Percentiles rank a stretch among this genome's conserved stretches.
Evolutionary conservation across 225 moss, liverwort and hornwort species (phyloP).

Genomic region (Bryum argenteum): DNA sequence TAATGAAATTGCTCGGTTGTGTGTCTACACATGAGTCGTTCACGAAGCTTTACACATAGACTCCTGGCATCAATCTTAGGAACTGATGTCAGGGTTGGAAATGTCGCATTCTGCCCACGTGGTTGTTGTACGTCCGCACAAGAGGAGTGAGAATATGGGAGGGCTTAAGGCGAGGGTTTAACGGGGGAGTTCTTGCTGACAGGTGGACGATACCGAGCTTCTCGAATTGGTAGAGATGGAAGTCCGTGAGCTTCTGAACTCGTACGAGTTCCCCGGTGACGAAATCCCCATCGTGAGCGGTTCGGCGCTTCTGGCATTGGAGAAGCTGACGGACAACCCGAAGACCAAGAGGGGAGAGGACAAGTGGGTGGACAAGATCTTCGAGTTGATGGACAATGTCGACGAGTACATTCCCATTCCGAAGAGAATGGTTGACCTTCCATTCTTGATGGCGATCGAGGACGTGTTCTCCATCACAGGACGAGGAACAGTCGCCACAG

Average conservation of each 20-base stretch:
- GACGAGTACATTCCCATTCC: constrained; percentile 79
- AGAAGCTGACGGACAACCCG: constrained; percentile 32
- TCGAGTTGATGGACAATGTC: constrained; percentile 65
- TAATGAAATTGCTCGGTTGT: no score
- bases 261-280: constrained; percentile 82
- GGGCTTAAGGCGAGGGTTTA: no score
- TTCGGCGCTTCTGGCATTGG: constrained; percentile 71
- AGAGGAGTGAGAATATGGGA: background rate
- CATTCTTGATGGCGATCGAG: constrained; percentile 80
- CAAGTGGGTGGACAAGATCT: constrained; percentile 81
- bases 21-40: no score
- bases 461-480: constrained; percentile 89
- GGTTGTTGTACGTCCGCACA: background rate
- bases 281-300: constrained; percentile 77
- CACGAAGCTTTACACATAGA: no score
- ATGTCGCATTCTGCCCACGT: background rate
- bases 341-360: constrained; percentile 46
- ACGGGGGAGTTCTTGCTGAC: no score
- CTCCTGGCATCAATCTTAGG: no score
- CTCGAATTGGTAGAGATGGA: constrained; percentile 80
- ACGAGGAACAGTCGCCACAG: constrained; percentile 78
- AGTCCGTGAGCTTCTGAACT: constrained; percentile 60
- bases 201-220: constrained; percentile 77
- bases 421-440: constrained; percentile 56
- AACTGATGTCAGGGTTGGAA: no score